A percentile compares a stretch with the other conserved stretches of the same genome.
These are phyloP conservation scores for Globisporangium sylvaticum DNA, from an alignment of 352 stramenopile species.

Conservation along the genomic window DNA sequence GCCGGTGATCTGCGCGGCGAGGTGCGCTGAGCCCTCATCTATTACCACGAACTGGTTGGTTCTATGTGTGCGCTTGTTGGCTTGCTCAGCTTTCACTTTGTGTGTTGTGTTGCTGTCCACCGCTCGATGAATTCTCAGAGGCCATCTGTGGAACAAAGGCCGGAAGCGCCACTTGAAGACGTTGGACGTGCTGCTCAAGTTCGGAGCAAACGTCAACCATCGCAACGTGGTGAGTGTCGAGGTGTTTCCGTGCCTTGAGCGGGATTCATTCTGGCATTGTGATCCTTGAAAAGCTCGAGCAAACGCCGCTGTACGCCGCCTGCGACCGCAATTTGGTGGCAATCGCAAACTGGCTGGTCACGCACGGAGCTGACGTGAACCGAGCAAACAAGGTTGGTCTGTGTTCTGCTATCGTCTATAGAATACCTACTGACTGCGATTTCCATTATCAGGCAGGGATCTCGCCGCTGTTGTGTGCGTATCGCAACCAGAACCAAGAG, in stretches of 20 bases:
- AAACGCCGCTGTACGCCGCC: slow-evolving; percentile 52
- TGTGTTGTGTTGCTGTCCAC: neutral
- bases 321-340: slow-evolving; percentile 43
- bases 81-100: neutral
- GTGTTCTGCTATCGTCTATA: too few species aligned
- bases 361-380: slow-evolving; percentile 52
- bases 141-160: slow-evolving; percentile 37
- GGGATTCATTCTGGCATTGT: neutral
- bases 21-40: slow-evolving; percentile 18
- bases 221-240: slow-evolving; percentile 34
- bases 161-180: slow-evolving; percentile 50
- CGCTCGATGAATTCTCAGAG: slow-evolving; percentile 18
- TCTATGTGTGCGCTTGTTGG: neutral
- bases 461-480: slow-evolving; percentile 52
- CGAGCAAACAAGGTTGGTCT: slow-evolving; percentile 39
- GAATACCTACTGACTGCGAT: neutral
- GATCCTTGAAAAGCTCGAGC: slow-evolving; percentile 33
- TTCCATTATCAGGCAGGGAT: slow-evolving; percentile 22
- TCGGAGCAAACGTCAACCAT: slow-evolving; percentile 53
- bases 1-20: slow-evolving; percentile 54
- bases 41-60: neutral
- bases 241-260: neutral
- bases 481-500: slow-evolving; percentile 42
- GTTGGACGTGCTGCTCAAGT: slow-evolving; percentile 44
- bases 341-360: slow-evolving; percentile 43